Conservation (phyloP, 2,329 filamentous ascomycete genomes). For the Phaeoacremonium minimum region DNA sequence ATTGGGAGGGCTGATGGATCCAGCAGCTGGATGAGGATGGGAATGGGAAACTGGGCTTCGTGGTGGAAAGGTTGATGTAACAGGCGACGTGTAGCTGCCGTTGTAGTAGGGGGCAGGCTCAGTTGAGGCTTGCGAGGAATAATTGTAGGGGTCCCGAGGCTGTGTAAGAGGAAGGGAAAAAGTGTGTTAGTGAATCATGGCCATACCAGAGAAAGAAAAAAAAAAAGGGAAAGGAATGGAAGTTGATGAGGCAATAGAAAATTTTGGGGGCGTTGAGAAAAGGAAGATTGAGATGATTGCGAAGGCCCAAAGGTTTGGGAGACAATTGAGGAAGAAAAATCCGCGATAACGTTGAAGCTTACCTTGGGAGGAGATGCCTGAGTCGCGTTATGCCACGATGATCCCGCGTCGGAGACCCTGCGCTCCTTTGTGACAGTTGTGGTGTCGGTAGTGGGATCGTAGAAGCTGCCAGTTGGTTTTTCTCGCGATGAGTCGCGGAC, state of each 20-base stretch:
- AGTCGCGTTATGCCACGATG: constrained; percentile 42
- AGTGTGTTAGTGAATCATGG: constrained; percentile 11
- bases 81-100: constrained; percentile 44
- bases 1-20: constrained; percentile 38
- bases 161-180: constrained; percentile 21
- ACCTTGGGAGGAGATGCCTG: constrained; percentile 43
- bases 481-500: constrained; percentile 27
- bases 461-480: constrained; percentile 41
- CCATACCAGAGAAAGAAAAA: constrained; percentile 11
- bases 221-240: too few species aligned
- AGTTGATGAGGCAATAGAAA: too few species aligned
- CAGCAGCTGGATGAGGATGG: constrained; percentile 28
- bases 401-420: constrained; percentile 36
- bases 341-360: constrained; percentile 18
- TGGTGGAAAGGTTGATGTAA: constrained; percentile 36
- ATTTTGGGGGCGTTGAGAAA: constrained; percentile 2
- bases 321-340: constrained; percentile 9
- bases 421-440: constrained; percentile 40
- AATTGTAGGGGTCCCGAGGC: constrained; percentile 47
- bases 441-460: constrained; percentile 49
- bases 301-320: constrained; percentile 7
- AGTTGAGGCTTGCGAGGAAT: constrained; percentile 31
- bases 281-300: constrained; percentile 2
- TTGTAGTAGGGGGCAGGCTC: constrained; percentile 46
- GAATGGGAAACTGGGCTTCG: constrained; percentile 47